These are phyloP conservation scores for Solanum ossicruentum DNA, from an alignment of 257 asterid species.

Conservation along the genomic window DNA sequence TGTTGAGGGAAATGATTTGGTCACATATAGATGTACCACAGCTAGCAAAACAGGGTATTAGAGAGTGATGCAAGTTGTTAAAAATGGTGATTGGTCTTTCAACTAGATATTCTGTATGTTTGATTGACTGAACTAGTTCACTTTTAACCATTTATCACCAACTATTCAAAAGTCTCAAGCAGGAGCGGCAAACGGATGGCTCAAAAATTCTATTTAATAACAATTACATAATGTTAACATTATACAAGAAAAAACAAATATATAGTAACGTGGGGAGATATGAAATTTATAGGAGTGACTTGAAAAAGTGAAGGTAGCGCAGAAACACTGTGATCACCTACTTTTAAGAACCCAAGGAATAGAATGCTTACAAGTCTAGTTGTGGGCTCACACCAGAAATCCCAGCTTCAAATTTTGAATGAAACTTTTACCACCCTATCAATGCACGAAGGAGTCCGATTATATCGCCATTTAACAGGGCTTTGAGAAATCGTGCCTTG, in stretches of 20 bases:
- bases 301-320: not conserved
- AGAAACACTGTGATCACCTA: not conserved
- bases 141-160: not conserved
- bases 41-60: not conserved
- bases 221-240: not conserved
- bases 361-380: not conserved
- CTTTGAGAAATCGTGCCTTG: slow-evolving; percentile 50
- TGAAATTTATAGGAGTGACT: not conserved
- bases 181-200: not conserved
- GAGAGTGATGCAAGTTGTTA: not conserved
- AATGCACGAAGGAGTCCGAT: slow-evolving; percentile 45
- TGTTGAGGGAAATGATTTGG: slow-evolving; percentile 5
- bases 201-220: not conserved
- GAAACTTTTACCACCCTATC: slow-evolving; percentile 45
- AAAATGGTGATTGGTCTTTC: not conserved
- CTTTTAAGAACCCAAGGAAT: not conserved
- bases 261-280: not conserved
- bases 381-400: not conserved
- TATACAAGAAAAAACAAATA: not conserved
- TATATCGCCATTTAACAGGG: slow-evolving; percentile 47
- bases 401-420: not conserved
- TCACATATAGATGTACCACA: not conserved
- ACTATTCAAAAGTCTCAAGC: not conserved
- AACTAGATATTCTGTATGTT: not conserved
- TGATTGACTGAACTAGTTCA: not conserved